phyloP scores from a whole-genome alignment of 2,329 filamentous ascomycete genomes.

The Trichoderma sp. region DNA sequence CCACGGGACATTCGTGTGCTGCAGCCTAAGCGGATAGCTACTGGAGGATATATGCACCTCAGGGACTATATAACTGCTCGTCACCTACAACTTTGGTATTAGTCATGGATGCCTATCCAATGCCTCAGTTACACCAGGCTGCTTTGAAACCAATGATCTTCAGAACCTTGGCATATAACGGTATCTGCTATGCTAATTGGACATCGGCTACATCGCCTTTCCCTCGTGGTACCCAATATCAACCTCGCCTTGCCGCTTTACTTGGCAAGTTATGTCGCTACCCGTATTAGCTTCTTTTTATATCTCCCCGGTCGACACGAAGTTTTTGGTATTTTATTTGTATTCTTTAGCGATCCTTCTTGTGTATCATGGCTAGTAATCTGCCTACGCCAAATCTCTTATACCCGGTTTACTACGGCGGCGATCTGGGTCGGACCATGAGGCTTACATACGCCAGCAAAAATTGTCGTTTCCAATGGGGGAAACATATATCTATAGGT shows the following conservation, averaged over 20 bases:
- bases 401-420: no score
- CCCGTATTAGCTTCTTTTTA: neutral
- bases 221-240: neutral
- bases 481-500: neutral
- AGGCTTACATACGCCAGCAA: no score
- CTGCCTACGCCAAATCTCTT: neutral
- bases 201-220: neutral
- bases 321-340: neutral
- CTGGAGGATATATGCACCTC: neutral
- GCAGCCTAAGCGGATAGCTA: neutral
- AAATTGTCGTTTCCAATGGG: no score
- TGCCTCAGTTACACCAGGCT: neutral
- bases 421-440: no score
- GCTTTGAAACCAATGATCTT: neutral
- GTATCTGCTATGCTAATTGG: neutral
- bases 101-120: neutral
- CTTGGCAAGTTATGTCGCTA: neutral
- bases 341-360: no score
- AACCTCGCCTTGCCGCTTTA: neutral
- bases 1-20: neutral
- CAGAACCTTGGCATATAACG: neutral
- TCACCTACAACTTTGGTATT: neutral
- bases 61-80: neutral
- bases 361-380: no score
- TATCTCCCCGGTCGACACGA: neutral